Evolutionary conservation across 805 yeast species (phyloP).

Genomic region (Ogataea salicorniae): DNA sequence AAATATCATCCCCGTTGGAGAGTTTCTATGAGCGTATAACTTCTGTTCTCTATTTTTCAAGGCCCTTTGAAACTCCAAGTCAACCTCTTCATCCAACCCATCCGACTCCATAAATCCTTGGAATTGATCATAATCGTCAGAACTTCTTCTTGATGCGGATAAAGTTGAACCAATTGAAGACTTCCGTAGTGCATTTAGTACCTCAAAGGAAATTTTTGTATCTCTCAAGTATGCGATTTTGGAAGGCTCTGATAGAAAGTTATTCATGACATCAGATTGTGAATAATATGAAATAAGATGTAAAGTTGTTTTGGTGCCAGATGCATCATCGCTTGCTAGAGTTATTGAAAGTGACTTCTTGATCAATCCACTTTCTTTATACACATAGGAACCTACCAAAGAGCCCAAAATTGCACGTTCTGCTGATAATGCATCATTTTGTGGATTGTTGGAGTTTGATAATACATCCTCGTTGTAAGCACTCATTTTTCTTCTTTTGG

Average conservation of each 20-base stretch:
- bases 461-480: not conserved
- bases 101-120: constrained; percentile 22
- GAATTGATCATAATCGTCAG: constrained; percentile 10
- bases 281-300: constrained; percentile 79
- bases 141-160: constrained; percentile 10
- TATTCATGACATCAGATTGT: constrained; percentile 64
- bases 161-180: constrained; percentile 48
- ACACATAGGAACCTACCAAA: constrained; percentile 53
- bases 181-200: constrained; percentile 54
- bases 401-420: constrained; percentile 48
- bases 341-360: constrained; percentile 76
- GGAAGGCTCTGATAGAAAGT: constrained; percentile 53
- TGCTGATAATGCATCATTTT: not conserved
- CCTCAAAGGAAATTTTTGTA: constrained; percentile 39
- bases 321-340: constrained; percentile 28
- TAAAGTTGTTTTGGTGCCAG: constrained; percentile 37
- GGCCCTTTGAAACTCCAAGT: constrained; percentile 16
- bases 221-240: constrained; percentile 46
- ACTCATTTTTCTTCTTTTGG: constrained; percentile 2
- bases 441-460: not conserved
- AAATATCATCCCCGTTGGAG: constrained; percentile 1
- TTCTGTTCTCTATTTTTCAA: constrained; percentile 12
- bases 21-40: not conserved
- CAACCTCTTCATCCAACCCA: constrained; percentile 15
- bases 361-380: constrained; percentile 67